Evolutionary conservation across 148 eudicot species (phyloP), one percentile per base, ranked within the genome.

Genomic region (Vaccinium darrowii): DNA sequence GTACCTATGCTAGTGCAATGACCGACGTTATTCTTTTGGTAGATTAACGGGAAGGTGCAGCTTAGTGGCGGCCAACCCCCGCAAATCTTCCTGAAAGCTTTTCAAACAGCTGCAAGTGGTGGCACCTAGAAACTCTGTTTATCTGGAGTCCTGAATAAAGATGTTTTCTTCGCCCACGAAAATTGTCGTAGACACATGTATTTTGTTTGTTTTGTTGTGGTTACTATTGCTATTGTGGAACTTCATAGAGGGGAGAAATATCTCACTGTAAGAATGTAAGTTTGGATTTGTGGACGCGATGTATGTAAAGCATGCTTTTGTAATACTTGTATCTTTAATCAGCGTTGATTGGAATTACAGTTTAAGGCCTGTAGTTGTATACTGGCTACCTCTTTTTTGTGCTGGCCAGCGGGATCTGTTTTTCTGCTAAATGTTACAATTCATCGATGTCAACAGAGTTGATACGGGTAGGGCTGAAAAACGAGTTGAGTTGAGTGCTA

Each of bases 41-140:
- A 97, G 99, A 92, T 97, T 49, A 95, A 97, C 60, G 94, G 91
- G 51, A 90, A 94, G 84, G 82, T 89, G 50, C 90, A 89, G 83
- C 60, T 97, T 83, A 95, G 95, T 58, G 99, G 99, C 57, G 98
- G 91, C 80, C 99, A 94, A 86, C 98, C 98, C 39, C 92, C 95
- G 19, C 94, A 86, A 77, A 90, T 81, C 75, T 95, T 97, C 91
- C 80, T 89, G 81, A 89, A 81, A 83, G 95, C 94, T 89, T 94
- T 95, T 83, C 84, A 93, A 86, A 81, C 69, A 36, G 94, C 94
- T 63, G 88, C 91, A 15, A 83, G 51, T 6, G 76, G 39, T 30
- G 51, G 85, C 16, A 16, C 80, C 81, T 87, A 82, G 43, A 69
- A 39, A 33, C 72, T 73, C n/a, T 5, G 25, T 36, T 19, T 13